Base-by-base conservation (phyloP, 2,329 filamentous ascomycete genomes). In the Neopestalotiopsis clavispora region DNA sequence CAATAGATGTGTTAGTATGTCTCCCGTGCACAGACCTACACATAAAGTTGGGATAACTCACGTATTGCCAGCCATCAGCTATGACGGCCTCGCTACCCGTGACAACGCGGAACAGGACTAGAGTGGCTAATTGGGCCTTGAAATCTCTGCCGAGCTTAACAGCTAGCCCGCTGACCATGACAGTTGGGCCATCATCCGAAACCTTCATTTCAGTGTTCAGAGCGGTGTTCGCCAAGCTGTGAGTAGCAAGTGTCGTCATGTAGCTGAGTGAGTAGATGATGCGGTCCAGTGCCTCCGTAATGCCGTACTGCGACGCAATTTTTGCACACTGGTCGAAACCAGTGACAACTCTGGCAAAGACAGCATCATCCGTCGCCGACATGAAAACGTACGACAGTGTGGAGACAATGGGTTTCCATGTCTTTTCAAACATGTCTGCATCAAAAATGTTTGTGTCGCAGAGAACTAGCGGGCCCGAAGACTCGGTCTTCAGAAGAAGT, bases 381-480 rank as follows among this genome's bases (percentile, higher is more conserved):
- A 98, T 97, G 83, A 99, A 99, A 3, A 99, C 96, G 77, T 98
- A 99, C 13, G 96, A 97, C 67, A 99, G 84, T 0, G 97, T 98
- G 3, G 96, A 95, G 49, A 99, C 88, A 64, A 99, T 94, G 0
- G 97, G 95, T 78, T 90, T 94, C 96, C 97, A 99, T 0, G 95
- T 98, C 28, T 94, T 92, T 68, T 92, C 91, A 79, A 99, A 99
- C 94, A 99, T 98, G 78, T 99, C 95, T 4, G 95, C 94, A 80
- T 99, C 97, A 79, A 94, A 99, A 52, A 97, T 90, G 77, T 98
- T 98, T 4, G 95, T 97, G 73, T 97, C 88, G 78, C 94, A 97
- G 38, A 95, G 84, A 42, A 92, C 83, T 59, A 98, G 85, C 65
- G 91, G 88, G 1, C 92, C 91, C 0, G 94, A 89, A 6, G 90